Evolutionary conservation across 495 filamentous ascomycete genomes (phyloP).

Genomic region (Durotheca rogersii): DNA sequence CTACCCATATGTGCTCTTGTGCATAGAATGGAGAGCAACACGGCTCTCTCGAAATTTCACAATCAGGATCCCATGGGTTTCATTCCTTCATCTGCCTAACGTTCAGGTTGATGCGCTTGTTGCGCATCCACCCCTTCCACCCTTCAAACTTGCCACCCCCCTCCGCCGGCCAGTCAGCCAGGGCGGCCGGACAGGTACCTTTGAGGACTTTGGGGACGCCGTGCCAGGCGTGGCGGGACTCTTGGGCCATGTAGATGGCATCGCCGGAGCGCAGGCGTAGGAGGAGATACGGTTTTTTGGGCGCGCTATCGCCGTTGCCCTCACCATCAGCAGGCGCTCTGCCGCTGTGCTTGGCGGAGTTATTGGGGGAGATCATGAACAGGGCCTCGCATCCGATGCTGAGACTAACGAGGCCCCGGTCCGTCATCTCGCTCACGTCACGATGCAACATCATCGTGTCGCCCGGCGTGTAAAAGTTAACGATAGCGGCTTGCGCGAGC

Average conservation of each 20-base stretch:
- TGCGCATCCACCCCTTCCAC: constrained; percentile 83
- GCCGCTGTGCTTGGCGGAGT: constrained; percentile 37
- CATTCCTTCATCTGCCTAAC: constrained; percentile 82
- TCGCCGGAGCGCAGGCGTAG: constrained; percentile 76
- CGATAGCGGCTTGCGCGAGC: constrained; percentile 79
- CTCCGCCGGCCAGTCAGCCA: constrained; percentile 73
- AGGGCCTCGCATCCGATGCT: constrained; percentile 87
- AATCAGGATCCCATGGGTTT: too few relatives aligned
- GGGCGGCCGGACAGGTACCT: constrained; percentile 71
- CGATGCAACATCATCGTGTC: constrained; percentile 87
- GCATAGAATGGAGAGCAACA: too few relatives aligned
- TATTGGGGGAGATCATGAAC: constrained; percentile 63
- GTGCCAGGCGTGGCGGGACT: constrained; percentile 87
- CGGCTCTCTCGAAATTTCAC: too few relatives aligned
- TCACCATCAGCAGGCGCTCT: too few relatives aligned
- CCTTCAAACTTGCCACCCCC: constrained; percentile 51
- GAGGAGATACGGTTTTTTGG: constrained; percentile 52
- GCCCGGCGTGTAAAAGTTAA: constrained; percentile 85
- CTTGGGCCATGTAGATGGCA: constrained; percentile 76
- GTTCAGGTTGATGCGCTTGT: constrained; percentile 87
- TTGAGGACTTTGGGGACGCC: constrained; percentile 80
- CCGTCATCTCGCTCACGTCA: constrained; percentile 80
- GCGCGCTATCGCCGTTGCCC: constrained; percentile 2
- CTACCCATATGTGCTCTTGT: too few relatives aligned
- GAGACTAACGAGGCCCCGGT: constrained; percentile 74